Base-by-base conservation (phyloP, 78 protist genomes). In the Polysphondylium violaceum region DNA sequence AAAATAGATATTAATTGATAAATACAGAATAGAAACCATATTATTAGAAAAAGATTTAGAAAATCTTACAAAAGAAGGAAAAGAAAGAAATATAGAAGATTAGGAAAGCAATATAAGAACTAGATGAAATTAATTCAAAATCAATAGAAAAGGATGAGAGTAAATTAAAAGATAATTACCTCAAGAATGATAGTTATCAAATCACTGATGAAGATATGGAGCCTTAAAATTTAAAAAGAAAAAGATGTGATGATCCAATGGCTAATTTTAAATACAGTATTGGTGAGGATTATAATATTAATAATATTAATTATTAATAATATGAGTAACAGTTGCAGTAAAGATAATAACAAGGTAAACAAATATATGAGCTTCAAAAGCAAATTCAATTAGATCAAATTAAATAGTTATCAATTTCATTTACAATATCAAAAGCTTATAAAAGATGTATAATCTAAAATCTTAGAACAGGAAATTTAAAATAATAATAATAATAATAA, bases 161-260 rank as follows among this genome's bases (percentile, higher is more conserved):
- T 50, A 86, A 86, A 23, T 21, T 87, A 38, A 55, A n/a, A 27
- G 78, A 89, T 75, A 88, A 88, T 19, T 78, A 86, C 47, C 36
- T 86, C 17, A 21, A 58, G 17, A 35, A 29, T 4, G 81, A 51
- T 19, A 35, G 33, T 38, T 38, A 55, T n/a, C 36, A 72, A 12
- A 77, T 74, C 14, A 58, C 97, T 0, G 94, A 88, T 19, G 97
- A 95, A 61, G 90, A 95, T 53, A 61, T 93, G 93, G 97, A 95
- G 59, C 96, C 94, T 14, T 93, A 81, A 40, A 47, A 29, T 41
- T 23, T 40, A 41, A 81, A 76, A 68, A 61, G 92, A 56, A 53
- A 35, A 38, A 71, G 90, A 50, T 17, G 55, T 9, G 96, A 93
- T 51, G 97, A 95, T 58, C 97, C 97, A 40, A 93, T 95, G 96